A percentile compares a stretch with the other conserved stretches of the same genome.
Conservation (phyloP, 1,139 yeast species). For the Protomyces inouyei region DNA sequence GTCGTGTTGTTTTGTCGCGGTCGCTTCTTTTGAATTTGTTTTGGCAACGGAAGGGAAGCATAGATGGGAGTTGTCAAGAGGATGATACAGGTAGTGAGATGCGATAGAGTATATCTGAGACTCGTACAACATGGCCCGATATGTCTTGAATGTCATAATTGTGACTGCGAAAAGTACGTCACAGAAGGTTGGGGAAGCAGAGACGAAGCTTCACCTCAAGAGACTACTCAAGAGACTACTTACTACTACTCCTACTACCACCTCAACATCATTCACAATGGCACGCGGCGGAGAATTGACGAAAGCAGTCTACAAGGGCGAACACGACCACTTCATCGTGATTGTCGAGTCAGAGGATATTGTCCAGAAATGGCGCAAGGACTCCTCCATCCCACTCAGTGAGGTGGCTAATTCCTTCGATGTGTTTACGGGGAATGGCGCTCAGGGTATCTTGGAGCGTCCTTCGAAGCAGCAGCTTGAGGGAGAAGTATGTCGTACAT, state of each 20-base stretch:
- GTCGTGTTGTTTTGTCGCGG: too few species aligned
- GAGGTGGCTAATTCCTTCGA: slow-evolving; percentile 62
- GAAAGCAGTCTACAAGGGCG: neutral
- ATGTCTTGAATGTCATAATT: neutral
- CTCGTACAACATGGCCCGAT: too few species aligned
- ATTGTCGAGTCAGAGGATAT: slow-evolving; percentile 41
- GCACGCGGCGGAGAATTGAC: neutral
- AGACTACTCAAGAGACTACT: neutral
- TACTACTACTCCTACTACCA: too few species aligned
- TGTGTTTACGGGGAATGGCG: slow-evolving; percentile 38
- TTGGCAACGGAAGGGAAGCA: too few species aligned
- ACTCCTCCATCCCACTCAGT: slow-evolving; percentile 55
- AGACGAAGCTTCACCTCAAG: neutral
- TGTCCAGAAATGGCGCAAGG: slow-evolving; percentile 49
- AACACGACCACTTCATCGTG: neutral
- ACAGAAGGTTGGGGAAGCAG: neutral
- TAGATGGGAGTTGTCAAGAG: too few species aligned
- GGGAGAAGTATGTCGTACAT: slow-evolving; percentile 40
- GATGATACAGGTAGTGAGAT: too few species aligned
- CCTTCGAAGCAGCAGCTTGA: slow-evolving; percentile 26
- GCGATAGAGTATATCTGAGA: too few species aligned
- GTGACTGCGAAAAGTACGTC: neutral
- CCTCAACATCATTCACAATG: neutral
- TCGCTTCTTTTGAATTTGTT: too few species aligned
- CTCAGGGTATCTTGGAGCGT: slow-evolving; percentile 23